Percentiles rank a stretch among this genome's conserved stretches.
Conservation (phyloP, 495 filamentous ascomycete genomes). For the Aspergillus affinis region DNA sequence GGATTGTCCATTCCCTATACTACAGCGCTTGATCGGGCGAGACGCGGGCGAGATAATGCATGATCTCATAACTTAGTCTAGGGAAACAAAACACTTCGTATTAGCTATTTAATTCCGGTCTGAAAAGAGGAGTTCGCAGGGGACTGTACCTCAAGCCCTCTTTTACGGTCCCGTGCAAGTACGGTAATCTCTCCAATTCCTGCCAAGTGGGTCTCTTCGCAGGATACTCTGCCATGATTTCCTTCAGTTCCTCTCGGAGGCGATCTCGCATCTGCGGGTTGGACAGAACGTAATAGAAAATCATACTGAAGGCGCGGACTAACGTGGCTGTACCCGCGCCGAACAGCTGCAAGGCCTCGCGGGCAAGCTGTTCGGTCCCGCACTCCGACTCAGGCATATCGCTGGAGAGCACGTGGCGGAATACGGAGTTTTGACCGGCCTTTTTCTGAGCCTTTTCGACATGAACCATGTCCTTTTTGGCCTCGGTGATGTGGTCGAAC, state of each 20-base stretch:
- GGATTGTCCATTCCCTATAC: constrained; percentile 12
- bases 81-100: no score
- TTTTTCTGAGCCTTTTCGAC: neutral
- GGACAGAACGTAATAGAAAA: constrained; percentile 2
- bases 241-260: constrained; percentile 4
- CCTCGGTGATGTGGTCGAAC: neutral
- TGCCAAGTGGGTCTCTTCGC: constrained; percentile 1
- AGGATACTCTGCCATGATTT: constrained; percentile 10
- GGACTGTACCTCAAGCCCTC: constrained; percentile 9
- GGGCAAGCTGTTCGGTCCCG: neutral
- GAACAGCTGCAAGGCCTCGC: constrained; percentile 5
- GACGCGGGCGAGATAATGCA: constrained; percentile 3
- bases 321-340: constrained; percentile 2
- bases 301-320: neutral
- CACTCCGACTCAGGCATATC: constrained; percentile 8
- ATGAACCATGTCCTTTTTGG: neutral
- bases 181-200: constrained; percentile 10
- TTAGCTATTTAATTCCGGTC: no score
- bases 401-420: constrained; percentile 8
- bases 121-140: no score
- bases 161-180: constrained; percentile 8
- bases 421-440: neutral
- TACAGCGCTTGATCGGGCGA: constrained; percentile 4
- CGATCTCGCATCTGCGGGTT: neutral
- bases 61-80: constrained; percentile 2